phyloP scores from a whole-genome alignment of 305 asterid genomes.

The Stenogyne calaminthoides region DNA sequence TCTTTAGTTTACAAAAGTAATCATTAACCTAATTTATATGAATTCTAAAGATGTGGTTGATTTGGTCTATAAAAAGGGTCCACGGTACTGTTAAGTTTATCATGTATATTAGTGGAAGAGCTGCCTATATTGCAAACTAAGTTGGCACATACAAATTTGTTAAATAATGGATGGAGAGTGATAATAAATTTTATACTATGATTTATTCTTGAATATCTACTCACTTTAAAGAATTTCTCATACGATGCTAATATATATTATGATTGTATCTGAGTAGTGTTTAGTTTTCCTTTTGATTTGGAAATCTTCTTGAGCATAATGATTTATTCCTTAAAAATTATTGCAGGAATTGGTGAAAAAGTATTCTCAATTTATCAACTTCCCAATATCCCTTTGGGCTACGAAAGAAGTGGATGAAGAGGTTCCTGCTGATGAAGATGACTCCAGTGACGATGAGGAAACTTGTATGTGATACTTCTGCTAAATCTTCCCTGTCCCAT shows the following conservation, averaged over 20 bases:
- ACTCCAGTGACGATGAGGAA: conserved; percentile 61
- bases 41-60: not conserved
- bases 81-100: not conserved
- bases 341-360: conserved; percentile 76
- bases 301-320: not conserved
- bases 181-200: not conserved
- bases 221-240: not conserved
- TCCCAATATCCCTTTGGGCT: conserved; percentile 85
- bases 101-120: not conserved
- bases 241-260: conserved; percentile 3
- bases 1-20: not conserved
- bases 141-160: not conserved
- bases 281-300: not conserved
- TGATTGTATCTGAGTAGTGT: not conserved
- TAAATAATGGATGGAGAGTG: conserved; percentile 2
- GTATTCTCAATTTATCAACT: conserved; percentile 83
- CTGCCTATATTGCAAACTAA: conserved; percentile 3
- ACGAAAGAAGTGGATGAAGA: conserved; percentile 83
- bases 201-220: not conserved
- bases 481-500: conserved; percentile 44
- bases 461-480: conserved; percentile 41
- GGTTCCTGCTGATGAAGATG: conserved; percentile 81
- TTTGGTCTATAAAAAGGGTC: not conserved
- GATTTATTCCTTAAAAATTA: conserved; percentile 15
- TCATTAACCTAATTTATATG: not conserved